Evolutionary conservation across 2,329 filamentous ascomycete species (phyloP).

Genomic region (Lachnum nothofagi): DNA sequence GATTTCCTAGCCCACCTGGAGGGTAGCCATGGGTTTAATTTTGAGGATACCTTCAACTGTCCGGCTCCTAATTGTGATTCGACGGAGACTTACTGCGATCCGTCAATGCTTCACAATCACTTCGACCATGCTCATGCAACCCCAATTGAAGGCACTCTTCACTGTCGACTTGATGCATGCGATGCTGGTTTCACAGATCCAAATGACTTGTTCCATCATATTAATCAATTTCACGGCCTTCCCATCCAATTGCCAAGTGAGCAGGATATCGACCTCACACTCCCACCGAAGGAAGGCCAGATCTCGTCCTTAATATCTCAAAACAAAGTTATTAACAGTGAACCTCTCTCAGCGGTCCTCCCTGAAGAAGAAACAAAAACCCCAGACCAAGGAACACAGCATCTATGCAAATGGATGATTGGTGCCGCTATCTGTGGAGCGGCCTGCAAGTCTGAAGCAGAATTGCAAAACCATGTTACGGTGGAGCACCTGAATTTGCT

Average conservation of each 20-base stretch:
- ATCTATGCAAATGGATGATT: conserved; percentile 28
- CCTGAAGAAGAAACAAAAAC: neutral
- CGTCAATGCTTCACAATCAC: conserved; percentile 28
- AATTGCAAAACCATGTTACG: conserved; percentile 53
- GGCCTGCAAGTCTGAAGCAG: conserved; percentile 34
- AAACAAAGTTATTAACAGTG: neutral
- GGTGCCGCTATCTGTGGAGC: conserved; percentile 15
- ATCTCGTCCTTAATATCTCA: too few relatives aligned
- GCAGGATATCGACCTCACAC: conserved; percentile 17
- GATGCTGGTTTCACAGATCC: conserved; percentile 22
- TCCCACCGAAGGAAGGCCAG: neutral
- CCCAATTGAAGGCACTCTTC: conserved; percentile 23
- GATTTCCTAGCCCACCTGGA: conserved; percentile 29
- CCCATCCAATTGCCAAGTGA: conserved; percentile 13
- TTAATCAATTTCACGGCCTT: conserved; percentile 24
- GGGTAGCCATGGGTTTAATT: conserved; percentile 27
- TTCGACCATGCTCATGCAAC: conserved; percentile 28
- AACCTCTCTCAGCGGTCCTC: neutral
- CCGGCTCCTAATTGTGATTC: conserved; percentile 25
- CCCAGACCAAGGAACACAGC: conserved; percentile 6
- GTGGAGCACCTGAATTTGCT: conserved; percentile 44
- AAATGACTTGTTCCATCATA: conserved; percentile 24
- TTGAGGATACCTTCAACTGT: conserved; percentile 23
- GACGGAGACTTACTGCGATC: conserved; percentile 20
- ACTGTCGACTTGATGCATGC: conserved; percentile 27